These are phyloP conservation scores for Stagonosporopsis chrysanthemi DNA, from an alignment of 2,329 filamentous ascomycete species.

Conservation along the genomic window DNA sequence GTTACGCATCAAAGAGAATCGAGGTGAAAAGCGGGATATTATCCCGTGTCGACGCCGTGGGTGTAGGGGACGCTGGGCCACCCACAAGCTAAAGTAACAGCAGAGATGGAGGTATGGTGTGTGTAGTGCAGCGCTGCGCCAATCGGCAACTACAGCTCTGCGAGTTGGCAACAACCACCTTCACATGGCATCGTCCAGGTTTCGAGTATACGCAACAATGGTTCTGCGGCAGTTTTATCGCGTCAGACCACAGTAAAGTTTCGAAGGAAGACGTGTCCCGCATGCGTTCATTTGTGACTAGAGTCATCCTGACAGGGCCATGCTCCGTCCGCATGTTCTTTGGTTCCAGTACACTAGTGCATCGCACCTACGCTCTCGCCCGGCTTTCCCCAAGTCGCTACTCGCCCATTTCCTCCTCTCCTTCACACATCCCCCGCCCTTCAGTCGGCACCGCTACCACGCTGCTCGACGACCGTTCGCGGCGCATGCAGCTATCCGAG, in stretches of 20 bases:
- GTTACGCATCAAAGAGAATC: neutral
- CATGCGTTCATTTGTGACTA: conserved; percentile 7
- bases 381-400: conserved; percentile 18
- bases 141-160: conserved; percentile 10
- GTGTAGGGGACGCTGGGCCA: neutral
- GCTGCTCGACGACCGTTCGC: neutral
- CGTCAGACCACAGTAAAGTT: neutral
- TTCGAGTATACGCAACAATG: neutral
- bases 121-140: conserved; percentile 16
- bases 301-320: conserved; percentile 13
- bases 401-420: conserved; percentile 18
- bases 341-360: conserved; percentile 16
- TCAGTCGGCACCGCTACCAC: conserved; percentile 14
- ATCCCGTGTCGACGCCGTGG: no score
- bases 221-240: no score
- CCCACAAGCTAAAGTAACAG: neutral
- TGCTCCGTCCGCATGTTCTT: conserved; percentile 22
- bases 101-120: conserved; percentile 1
- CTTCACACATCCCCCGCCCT: conserved; percentile 6
- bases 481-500: neutral
- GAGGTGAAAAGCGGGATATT: neutral
- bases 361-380: conserved; percentile 19
- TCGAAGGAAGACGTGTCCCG: neutral
- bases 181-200: neutral
- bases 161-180: conserved; percentile 3